Evolutionary conservation across 768 basidiomycete species (phyloP), one percentile per base, ranked within the genome.

Genomic region (Mycena vulgaris): DNA sequence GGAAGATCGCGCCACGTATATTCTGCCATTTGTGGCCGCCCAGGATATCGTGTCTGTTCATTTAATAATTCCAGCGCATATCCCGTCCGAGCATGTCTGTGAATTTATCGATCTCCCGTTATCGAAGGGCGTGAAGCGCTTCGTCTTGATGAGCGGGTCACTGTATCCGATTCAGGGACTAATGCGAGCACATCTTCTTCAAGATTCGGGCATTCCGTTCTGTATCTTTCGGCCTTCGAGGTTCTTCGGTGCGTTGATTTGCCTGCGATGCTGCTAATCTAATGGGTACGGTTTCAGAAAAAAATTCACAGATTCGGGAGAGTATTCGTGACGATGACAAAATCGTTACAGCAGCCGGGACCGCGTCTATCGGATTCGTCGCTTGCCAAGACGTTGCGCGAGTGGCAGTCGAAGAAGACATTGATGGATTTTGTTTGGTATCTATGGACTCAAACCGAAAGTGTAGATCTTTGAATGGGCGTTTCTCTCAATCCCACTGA

Each of bases 21-120:
- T 49, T 23, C 49, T 52, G 19, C 66, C 66, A 60, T 67, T 67
- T 30, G 57, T 51, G 47, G 66, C 66, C 10, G 66, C 40, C 28
- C 57, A 8, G n/a, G 48, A 57, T 59, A 60, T 58, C 48, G 31
- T 37, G 45, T 28, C 56, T 16, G 57, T 42, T n/a, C 48, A 67
- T 51, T 53, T 67, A 23, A 59, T 67, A 39, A 40, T 59, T 58
- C 66, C 66, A 51, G 35, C 66, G 19, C 42, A 59, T 23, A 59
- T 58, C 30, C 56, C 57, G 45, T 10, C 48, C 3, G 14, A 30
- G 11, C 3, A 48, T 57, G 57, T 52, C 30, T 49, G 31, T 23
- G 53, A 45, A 58, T 63, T 69, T 23, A 69, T 69, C 27, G 67
- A 69, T 55, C 48, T 69, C n/a, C 48, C 67, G 21, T 40, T 63